phyloP scores from a whole-genome alignment of 2,329 filamentous ascomycete species.

The Monilinia laxa region DNA sequence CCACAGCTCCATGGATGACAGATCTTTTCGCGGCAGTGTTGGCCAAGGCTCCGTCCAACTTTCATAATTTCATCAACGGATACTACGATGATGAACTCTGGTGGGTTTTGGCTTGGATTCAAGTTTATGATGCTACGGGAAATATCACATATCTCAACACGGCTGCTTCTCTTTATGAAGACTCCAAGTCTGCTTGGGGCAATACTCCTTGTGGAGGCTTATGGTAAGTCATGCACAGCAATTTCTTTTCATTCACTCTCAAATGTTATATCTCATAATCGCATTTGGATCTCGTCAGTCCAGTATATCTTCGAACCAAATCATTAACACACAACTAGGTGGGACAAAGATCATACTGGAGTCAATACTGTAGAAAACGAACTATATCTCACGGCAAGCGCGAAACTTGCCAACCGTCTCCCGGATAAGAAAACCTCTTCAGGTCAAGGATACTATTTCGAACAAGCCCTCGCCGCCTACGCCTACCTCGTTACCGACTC shows the following conservation, averaged over 20 bases:
- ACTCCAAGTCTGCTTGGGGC: conserved; percentile 53
- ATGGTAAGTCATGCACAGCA: conserved; percentile 39
- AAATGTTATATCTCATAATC: conserved; percentile 16
- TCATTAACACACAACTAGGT: conserved; percentile 39
- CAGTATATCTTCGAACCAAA: not conserved
- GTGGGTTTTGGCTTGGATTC: conserved; percentile 62
- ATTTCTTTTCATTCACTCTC: not conserved
- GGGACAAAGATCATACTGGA: conserved; percentile 53
- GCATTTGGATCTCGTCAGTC: not conserved
- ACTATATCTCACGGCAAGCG: conserved; percentile 54
- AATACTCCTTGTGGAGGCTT: conserved; percentile 55
- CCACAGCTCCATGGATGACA: conserved; percentile 2
- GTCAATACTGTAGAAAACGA: conserved; percentile 59
- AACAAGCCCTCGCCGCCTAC: conserved; percentile 52
- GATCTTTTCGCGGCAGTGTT: conserved; percentile 30
- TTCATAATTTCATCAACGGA: conserved; percentile 46
- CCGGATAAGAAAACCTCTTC: conserved; percentile 46
- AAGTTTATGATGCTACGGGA: conserved; percentile 54
- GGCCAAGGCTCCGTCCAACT: conserved; percentile 27
- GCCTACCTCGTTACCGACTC: conserved; percentile 49
- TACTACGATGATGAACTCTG: conserved; percentile 63
- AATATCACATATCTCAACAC: conserved; percentile 54
- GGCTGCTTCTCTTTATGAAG: conserved; percentile 54
- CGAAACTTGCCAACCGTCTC: conserved; percentile 56
- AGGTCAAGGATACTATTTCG: conserved; percentile 53